Evolutionary conservation across 768 basidiomycete species (phyloP).

Genomic region (Porphyrellus cyaneotinctus): DNA sequence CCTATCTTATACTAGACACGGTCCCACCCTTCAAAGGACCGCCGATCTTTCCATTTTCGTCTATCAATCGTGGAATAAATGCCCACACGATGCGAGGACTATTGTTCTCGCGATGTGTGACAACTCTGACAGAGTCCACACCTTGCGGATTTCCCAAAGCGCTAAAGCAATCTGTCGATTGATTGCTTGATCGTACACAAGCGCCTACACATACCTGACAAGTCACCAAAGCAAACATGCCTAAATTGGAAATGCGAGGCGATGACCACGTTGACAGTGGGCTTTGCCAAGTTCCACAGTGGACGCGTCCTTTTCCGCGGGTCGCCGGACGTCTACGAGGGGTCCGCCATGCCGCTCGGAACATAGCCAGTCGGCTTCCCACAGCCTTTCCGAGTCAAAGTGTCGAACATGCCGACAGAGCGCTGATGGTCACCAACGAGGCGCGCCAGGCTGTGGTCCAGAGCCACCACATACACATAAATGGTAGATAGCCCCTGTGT

Average conservation of each 20-base stretch:
- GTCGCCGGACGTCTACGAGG: neutral
- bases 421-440: neutral
- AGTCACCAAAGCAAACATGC: slow-evolving; percentile 1
- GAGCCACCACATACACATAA: slow-evolving; percentile 17
- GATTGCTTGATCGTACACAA: neutral
- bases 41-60: slow-evolving; percentile 9
- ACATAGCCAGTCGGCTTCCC: slow-evolving; percentile 1
- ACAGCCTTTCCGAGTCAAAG: slow-evolving; percentile 21
- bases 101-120: slow-evolving; percentile 15
- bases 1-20: slow-evolving; percentile 18
- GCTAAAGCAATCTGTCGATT: neutral
- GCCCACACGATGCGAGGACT: neutral
- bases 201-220: slow-evolving; percentile 10
- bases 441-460: slow-evolving; percentile 14
- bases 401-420: neutral
- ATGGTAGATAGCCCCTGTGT: slow-evolving; percentile 23
- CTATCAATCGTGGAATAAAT: slow-evolving; percentile 3
- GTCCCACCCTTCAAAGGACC: neutral
- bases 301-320: neutral
- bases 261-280: neutral
- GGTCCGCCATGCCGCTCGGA: neutral
- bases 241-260: neutral
- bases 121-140: slow-evolving; percentile 10
- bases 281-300: neutral
- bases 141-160: neutral